Evolutionary conservation across 495 filamentous ascomycete species (phyloP), one percentile per base, ranked within the genome.

Genomic region (Xylaria curta): DNA sequence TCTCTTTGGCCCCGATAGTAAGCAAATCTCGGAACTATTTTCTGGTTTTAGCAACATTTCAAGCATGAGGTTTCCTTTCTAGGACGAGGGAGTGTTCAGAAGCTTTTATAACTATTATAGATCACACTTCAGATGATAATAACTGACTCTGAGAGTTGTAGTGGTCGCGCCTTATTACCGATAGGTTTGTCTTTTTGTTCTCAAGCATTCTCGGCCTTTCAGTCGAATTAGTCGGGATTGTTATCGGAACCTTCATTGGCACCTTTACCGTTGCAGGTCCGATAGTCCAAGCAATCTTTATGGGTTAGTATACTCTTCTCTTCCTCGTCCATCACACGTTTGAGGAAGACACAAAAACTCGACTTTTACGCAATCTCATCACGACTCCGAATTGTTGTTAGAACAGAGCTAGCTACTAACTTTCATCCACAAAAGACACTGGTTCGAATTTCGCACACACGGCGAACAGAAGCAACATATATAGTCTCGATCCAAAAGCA

Each of bases 371-470:
- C n/a, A n/a, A 21, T 15, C 40, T 61, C 8, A 24, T 62, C 33
- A 47, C 10, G 38, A 28, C 17, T 60, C 15, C 2, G 24, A 59
- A 17, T n/a, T n/a, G 24, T 24, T 8, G 1, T 9, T 51, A 38
- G 13, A 19, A 13, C 8, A 44, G 42, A 26, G 36, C 60, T 51
- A 36, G 40, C 40, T 71, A 15, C 40, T 58, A 9, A 65, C 9
- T 36, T 21, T 10, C 28, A 62, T 13, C 3, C 21, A 1, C 38
- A 3, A 82, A 90, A 71, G 94, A 97, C 72, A 83, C 94, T 38
- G 93, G 93, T 0, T 80, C 90, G 33, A 93, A 95, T 79, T 91
- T 90, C 19, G 84, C 89, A 4, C 91, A 94, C 79, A 91, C 94
- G 40, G 92, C 91, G 4, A 94, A 94, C 73, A 83, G 93, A 0